Percentiles rank a stretch among this genome's conserved stretches.
These are phyloP conservation scores for Quercus variabilis DNA, from an alignment of 306 rosid genomes.

Conservation along the genomic window DNA sequence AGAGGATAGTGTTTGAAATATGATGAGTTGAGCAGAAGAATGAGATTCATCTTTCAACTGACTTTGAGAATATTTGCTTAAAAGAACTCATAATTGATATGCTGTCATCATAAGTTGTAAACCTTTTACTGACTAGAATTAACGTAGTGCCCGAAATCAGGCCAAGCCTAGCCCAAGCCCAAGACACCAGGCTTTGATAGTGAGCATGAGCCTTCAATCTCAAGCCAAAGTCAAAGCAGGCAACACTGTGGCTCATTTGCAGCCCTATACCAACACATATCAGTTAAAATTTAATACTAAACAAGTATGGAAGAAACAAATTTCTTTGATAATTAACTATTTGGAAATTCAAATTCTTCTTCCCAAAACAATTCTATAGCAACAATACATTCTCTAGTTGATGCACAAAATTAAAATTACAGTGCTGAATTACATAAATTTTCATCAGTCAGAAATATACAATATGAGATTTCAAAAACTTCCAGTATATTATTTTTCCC, in stretches of 20 bases:
- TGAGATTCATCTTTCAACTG: background rate
- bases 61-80: background rate
- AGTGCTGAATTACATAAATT: background rate
- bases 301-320: background rate
- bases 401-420: background rate
- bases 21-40: background rate
- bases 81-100: background rate
- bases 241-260: background rate
- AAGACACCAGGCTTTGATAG: background rate
- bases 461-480: background rate
- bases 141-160: background rate
- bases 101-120: background rate
- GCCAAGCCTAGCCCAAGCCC: background rate
- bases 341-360: background rate
- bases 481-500: background rate
- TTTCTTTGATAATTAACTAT: background rate
- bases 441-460: background rate
- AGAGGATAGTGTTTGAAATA: background rate
- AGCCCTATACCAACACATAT: background rate
- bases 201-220: background rate
- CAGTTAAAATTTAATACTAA: background rate
- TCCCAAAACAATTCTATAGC: background rate
- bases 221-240: background rate
- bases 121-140: background rate
- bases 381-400: background rate